Conservation (phyloP, 441 rosid species). For the Manihot esculenta region DNA sequence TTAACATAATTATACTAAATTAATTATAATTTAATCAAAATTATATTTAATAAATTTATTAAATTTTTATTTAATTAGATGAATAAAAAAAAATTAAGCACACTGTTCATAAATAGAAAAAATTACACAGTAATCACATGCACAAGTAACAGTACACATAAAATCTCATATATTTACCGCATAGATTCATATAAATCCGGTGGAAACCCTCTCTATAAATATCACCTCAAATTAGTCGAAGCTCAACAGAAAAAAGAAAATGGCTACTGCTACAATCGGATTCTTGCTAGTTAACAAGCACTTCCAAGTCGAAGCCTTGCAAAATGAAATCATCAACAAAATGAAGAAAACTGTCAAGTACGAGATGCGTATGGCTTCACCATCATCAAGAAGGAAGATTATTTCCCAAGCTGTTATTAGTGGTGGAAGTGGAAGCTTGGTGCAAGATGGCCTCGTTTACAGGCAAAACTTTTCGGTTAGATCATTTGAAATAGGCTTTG, state of each 20-base stretch:
- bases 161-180: no score
- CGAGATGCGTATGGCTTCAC: not conserved
- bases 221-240: no score
- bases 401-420: not conserved
- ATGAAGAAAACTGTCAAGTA: not conserved
- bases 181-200: no score
- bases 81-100: no score
- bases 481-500: slow-evolving; percentile 37
- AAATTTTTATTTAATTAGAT: no score
- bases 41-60: no score
- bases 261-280: not conserved
- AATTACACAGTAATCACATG: no score
- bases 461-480: slow-evolving; percentile 32
- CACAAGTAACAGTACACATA: no score
- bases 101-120: no score
- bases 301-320: not conserved
- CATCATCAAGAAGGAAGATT: not conserved
- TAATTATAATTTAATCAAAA: no score
- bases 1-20: no score
- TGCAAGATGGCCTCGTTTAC: slow-evolving; percentile 32
- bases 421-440: slow-evolving; percentile 21
- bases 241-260: not conserved
- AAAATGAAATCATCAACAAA: not conserved
- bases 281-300: not conserved
- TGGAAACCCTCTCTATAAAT: no score